Conservation (phyloP, 139 green algal genomes). For the Chlamydomonas asymmetrica region DNA sequence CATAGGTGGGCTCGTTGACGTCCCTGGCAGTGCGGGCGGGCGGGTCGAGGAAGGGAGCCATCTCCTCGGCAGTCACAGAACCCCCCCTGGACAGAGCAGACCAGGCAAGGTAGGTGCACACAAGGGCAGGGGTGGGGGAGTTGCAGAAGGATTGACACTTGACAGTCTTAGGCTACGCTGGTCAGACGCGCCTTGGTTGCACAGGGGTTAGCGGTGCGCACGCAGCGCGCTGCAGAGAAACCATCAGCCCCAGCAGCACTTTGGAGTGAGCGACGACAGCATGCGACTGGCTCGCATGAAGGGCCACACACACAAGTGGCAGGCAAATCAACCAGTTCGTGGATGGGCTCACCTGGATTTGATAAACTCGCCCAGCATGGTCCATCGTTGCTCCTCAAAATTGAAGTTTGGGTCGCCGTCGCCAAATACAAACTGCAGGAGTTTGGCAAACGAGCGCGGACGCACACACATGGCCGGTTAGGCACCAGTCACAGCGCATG, state of each 20-base stretch:
- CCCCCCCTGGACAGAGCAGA: slow-evolving; percentile 66
- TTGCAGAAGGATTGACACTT: too few relatives aligned
- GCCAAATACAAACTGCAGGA: slow-evolving; percentile 98
- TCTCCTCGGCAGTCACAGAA: slow-evolving; percentile 92
- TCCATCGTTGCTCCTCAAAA: slow-evolving; percentile 83
- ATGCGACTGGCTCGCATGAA: not conserved
- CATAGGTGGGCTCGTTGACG: slow-evolving; percentile 12
- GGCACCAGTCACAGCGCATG: too few relatives aligned
- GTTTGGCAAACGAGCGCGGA: too few relatives aligned
- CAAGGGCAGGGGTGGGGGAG: too few relatives aligned
- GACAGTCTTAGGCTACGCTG: too few relatives aligned
- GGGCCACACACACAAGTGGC: too few relatives aligned
- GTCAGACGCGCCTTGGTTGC: too few relatives aligned
- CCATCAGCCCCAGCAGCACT: slow-evolving; percentile 5
- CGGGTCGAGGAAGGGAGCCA: slow-evolving; percentile 90
- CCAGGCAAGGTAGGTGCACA: too few relatives aligned
- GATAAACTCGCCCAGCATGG: slow-evolving; percentile 60
- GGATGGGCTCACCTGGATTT: slow-evolving; percentile 28
- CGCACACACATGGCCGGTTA: too few relatives aligned
- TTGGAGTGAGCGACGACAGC: not conserved
- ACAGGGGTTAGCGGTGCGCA: too few relatives aligned
- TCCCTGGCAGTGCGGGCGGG: slow-evolving; percentile 11
- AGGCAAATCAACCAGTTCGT: too few relatives aligned
- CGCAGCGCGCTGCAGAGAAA: too few relatives aligned
- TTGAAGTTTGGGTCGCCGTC: slow-evolving; percentile 92